Conservation (phyloP, 2,329 filamentous ascomycete species). For the Talaromyces sp. region DNA sequence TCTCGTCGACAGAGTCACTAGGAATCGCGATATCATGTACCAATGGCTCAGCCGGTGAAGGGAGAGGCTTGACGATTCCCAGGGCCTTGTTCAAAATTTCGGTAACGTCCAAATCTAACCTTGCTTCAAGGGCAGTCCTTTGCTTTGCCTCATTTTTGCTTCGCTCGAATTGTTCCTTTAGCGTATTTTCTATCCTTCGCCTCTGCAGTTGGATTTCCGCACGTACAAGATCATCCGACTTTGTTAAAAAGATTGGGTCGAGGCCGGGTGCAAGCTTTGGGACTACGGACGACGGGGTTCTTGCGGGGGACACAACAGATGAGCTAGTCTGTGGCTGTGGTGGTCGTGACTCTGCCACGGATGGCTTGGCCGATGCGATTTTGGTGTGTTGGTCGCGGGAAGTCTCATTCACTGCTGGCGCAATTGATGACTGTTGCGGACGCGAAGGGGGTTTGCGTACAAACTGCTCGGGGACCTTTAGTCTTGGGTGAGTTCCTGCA, state of each 20-base stretch:
- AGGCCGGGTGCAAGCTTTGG: slow-evolving; percentile 62
- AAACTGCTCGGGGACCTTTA: slow-evolving; percentile 56
- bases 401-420: slow-evolving; percentile 23
- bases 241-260: slow-evolving; percentile 78
- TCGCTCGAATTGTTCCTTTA: slow-evolving; percentile 75
- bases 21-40: slow-evolving; percentile 61
- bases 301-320: slow-evolving; percentile 21
- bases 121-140: slow-evolving; percentile 52
- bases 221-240: slow-evolving; percentile 78
- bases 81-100: slow-evolving; percentile 70
- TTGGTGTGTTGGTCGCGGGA: slow-evolving; percentile 21
- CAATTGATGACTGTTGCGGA: slow-evolving; percentile 32
- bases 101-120: slow-evolving; percentile 65
- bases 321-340: slow-evolving; percentile 13
- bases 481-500: slow-evolving; percentile 63
- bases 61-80: slow-evolving; percentile 66
- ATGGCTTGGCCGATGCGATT: slow-evolving; percentile 15
- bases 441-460: slow-evolving; percentile 40
- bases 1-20: slow-evolving; percentile 84
- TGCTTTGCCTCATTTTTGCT: slow-evolving; percentile 49
- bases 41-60: slow-evolving; percentile 50
- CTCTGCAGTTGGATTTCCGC: slow-evolving; percentile 78
- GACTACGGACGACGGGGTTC: slow-evolving; percentile 34
- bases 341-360: slow-evolving; percentile 20
- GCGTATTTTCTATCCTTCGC: slow-evolving; percentile 70